Evolutionary conservation across 1,284 basidiomycete species (phyloP).

Genomic region (Sphagnurus paluster): DNA sequence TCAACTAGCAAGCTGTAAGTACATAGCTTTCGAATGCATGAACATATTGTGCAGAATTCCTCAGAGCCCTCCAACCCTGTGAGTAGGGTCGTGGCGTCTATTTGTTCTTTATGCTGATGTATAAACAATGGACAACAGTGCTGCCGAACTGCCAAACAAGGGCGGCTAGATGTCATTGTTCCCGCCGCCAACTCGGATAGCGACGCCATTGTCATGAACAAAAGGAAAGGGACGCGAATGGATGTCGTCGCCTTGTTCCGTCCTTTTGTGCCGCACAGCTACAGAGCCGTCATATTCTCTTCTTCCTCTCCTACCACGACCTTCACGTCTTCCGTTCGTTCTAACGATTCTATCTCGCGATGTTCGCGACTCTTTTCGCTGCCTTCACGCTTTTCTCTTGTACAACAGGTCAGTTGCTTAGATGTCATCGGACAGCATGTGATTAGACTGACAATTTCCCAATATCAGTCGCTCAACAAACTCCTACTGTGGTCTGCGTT

Average conservation of each 20-base stretch:
- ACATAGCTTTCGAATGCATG: neutral
- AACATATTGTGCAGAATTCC: too few relatives aligned
- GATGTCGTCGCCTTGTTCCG: constrained; percentile 10
- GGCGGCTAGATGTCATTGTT: neutral
- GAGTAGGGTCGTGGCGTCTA: too few relatives aligned
- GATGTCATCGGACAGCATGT: neutral
- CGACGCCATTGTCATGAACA: constrained; percentile 7
- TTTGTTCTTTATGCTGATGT: too few relatives aligned
- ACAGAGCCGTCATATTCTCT: neutral
- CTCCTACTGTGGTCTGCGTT: constrained; percentile 67
- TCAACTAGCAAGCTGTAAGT: constrained; percentile 5
- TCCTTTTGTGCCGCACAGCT: neutral
- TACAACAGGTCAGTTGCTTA: constrained; percentile 18
- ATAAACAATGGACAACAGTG: too few relatives aligned
- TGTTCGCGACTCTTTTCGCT: constrained; percentile 23
- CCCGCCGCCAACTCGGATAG: neutral
- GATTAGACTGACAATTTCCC: neutral
- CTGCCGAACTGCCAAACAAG: too few relatives aligned
- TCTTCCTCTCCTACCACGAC: constrained; percentile 19
- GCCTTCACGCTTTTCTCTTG: constrained; percentile 18
- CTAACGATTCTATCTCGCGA: constrained; percentile 18
- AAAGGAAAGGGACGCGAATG: constrained; percentile 8
- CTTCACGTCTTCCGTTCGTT: constrained; percentile 17
- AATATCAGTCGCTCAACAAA: constrained; percentile 50
- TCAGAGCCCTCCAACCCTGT: too few relatives aligned